Evolutionary conservation across 2,329 filamentous ascomycete species (phyloP).

Genomic region (Cercospora beticola): DNA sequence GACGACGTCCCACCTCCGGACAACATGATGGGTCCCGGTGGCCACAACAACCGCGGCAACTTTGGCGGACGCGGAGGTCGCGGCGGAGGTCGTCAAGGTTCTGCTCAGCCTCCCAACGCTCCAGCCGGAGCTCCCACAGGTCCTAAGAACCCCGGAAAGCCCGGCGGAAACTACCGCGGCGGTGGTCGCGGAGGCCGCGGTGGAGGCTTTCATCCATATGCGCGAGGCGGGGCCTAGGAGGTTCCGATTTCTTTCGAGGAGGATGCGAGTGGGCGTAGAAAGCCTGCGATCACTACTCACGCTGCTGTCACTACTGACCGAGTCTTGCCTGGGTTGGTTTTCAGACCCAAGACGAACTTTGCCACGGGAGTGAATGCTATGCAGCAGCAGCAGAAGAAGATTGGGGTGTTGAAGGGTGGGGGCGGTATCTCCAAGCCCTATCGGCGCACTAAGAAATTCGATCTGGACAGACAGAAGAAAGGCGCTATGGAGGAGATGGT

Average conservation of each 20-base stretch:
- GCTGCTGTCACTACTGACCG: neutral
- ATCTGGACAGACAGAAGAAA: neutral
- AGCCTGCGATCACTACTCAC: neutral
- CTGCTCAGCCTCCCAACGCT: conserved; percentile 46
- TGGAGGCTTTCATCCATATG: conserved; percentile 75
- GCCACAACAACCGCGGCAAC: conserved; percentile 40
- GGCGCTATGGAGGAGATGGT: neutral
- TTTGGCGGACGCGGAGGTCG: conserved; percentile 47
- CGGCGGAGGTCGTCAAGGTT: conserved; percentile 37
- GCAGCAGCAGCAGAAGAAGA: neutral
- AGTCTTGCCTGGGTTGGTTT: neutral
- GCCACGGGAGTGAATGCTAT: neutral
- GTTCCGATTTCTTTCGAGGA: neutral
- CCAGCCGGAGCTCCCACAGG: conserved; percentile 88
- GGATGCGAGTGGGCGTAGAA: neutral
- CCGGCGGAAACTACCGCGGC: conserved; percentile 89
- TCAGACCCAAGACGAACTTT: neutral
- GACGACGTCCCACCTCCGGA: conserved; percentile 88
- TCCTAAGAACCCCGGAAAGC: conserved; percentile 89
- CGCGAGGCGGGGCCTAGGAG: conserved; percentile 39
- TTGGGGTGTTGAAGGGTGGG: neutral
- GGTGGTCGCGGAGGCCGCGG: conserved; percentile 73
- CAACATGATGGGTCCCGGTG: conserved; percentile 44
- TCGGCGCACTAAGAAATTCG: neutral
- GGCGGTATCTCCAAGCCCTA: neutral